Evolutionary conservation across 441 rosid genomes (phyloP), one percentile per base, ranked within the genome.

Genomic region (Eruca vesicaria): DNA sequence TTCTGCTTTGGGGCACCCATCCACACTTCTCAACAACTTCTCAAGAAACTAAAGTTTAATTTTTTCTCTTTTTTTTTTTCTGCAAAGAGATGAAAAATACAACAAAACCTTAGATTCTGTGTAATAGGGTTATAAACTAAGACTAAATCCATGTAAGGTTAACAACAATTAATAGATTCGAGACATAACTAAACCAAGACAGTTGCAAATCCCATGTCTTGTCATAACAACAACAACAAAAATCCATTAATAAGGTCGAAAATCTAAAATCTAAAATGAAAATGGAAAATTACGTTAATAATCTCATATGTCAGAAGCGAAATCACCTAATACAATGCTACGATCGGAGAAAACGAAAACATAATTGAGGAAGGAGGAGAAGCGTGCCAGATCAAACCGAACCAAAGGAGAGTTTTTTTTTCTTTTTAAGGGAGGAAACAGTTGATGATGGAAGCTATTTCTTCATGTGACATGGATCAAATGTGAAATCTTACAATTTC

Each of bases 1-100:
- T 89, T 89, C 79, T 88, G 89, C 87, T 88, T 88, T 63, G 93
- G 89, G 16, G 90, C 93, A 82, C 93, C 93, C 93, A 88, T 88
- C 57, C 62, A 5, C 59, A 57, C 76, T 76, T 35, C 10, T 65
- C 66, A 60, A 69, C 72, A 31, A 36, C 7, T 59, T 15, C 9
- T 57, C 81, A 56, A 55, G 35, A 16, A 63, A 67, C 71, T 48
- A 31, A 62, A 41, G 74, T 50, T 16, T 63, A 70, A 60, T 56
- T 10, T 41, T 57, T 60, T 41, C 15, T 35, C 0, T 15, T 5
- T 28, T 14, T 6, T 15, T 32, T 6, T 3, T n/a, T 52, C 77
- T 73, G 74, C 56, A 18, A 72, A 62, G 20, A 55, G 64, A 69
- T 68, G 29, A 26, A 5, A 73, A 53, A 63, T 26, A 62, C 32